Evolutionary conservation across 768 basidiomycete species (phyloP), one percentile per base, ranked within the genome.

Genomic region (Kwoniella pini): DNA sequence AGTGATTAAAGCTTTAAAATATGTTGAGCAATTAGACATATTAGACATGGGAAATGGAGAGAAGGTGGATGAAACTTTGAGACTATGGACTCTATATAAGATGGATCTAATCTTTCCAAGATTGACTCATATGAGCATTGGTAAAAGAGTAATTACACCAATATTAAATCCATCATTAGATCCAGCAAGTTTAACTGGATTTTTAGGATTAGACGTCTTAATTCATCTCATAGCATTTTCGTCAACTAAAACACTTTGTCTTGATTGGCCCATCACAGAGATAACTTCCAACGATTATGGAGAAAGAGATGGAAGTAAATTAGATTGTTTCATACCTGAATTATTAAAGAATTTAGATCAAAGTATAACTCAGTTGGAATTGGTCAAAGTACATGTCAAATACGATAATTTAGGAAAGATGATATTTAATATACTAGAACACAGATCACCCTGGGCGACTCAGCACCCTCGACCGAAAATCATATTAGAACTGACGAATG

Each of bases 251-350:
- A 48, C 1, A 28, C 15, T 48, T 15, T 48, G 45, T 19, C 13
- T 48, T 15, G 45, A 48, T 26, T 28, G 26, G 26, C 45, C 45
- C 1, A 28, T 15, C 4, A 48, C 24, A 48, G 11, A 26, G 13
- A 26, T 4, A 10, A 26, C 11, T 26, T 10, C 11, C 0, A 24
- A 21, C 13, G 11, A 24, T 4, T 26, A 15, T 48, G 45, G 26
- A 10, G 2, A 13, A 26, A 1, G 4, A 24, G 45, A 48, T 12
- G 45, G 45, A 28, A 48, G 45, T 48, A 12, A 13, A 15, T 26
- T 48, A 28, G 45, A 48, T 28, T 28, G 24, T 12, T 26, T 48
- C 13, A 28, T 48, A 48, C 45, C 45, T 24, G 43, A 44, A 44
- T 22, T 44, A 44, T 3, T 44, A 11, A n/a, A 22, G 6, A 44